A percentile compares a stretch with the other conserved stretches of the same genome.
Conservation (phyloP, 306 rosid species). For the Ormosia semicastrata region DNA sequence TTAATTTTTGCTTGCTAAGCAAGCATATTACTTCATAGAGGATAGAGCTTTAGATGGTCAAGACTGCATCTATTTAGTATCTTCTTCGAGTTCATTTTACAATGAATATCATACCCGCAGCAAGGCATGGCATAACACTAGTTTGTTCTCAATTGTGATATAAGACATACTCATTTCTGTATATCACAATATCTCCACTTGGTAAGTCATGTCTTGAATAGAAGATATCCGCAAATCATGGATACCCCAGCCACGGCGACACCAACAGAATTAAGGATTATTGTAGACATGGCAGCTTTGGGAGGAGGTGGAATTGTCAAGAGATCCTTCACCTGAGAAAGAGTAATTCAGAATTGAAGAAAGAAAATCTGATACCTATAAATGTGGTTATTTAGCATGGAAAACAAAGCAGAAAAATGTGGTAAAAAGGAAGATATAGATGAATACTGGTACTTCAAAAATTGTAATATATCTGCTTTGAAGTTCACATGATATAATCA, state of each 20-base stretch:
- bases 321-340: slow-evolving; percentile 52
- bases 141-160: neutral
- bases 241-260: slow-evolving; percentile 46
- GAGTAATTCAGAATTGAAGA: neutral
- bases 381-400: neutral
- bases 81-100: neutral
- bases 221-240: slow-evolving; percentile 50
- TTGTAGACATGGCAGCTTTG: neutral
- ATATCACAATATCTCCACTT: neutral
- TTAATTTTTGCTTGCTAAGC: neutral
- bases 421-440: neutral
- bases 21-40: neutral
- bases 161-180: neutral
- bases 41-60: neutral
- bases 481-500: neutral
- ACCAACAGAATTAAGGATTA: slow-evolving; percentile 32
- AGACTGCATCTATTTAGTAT: neutral
- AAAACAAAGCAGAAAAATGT: neutral
- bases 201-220: slow-evolving; percentile 29
- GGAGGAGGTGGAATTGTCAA: slow-evolving; percentile 35
- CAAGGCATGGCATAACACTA: neutral
- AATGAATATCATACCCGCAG: neutral
- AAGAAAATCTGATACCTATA: neutral
- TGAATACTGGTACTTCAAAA: neutral
- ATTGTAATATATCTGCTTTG: neutral